A percentile compares a stretch with the other conserved stretches of the same genome.
phyloP scores from a whole-genome alignment of 768 basidiomycete species.

The Suillus subaureus region DNA sequence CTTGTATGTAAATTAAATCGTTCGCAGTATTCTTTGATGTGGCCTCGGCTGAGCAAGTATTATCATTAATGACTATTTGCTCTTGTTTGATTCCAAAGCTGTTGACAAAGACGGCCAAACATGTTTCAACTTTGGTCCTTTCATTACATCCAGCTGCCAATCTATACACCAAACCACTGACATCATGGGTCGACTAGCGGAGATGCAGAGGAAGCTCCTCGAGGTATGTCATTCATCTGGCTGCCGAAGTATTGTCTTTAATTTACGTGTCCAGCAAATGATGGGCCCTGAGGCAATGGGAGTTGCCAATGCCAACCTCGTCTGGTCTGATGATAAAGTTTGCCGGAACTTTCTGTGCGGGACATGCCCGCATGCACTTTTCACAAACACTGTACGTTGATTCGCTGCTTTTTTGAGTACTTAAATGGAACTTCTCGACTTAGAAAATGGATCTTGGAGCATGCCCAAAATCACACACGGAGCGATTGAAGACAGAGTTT shows the following conservation, averaged over 20 bases:
- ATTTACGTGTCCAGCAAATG: conserved; percentile 76
- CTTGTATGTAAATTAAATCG: conserved; percentile 9
- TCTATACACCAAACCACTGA: conserved; percentile 8
- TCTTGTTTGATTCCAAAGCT: conserved; percentile 27
- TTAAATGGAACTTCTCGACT: background rate
- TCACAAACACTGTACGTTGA: conserved; percentile 90
- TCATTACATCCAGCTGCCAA: background rate
- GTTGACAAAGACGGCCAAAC: conserved; percentile 32
- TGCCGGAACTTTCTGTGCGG: conserved; percentile 98
- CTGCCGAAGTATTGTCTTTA: conserved; percentile 11
- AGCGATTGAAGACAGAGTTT: conserved; percentile 90
- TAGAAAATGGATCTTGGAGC: conserved; percentile 99
- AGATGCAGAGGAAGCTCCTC: conserved; percentile 95
- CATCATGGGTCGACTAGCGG: conserved; percentile 91
- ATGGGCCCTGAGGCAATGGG: conserved; percentile 99
- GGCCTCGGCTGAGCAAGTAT: background rate
- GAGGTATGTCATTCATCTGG: conserved; percentile 51
- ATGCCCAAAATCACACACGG: conserved; percentile 95
- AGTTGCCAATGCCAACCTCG: conserved; percentile 86
- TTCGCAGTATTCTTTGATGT: background rate
- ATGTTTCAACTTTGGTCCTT: conserved; percentile 14
- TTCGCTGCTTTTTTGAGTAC: background rate
- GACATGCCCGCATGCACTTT: conserved; percentile 96
- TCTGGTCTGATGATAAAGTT: conserved; percentile 96
- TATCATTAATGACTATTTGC: conserved; percentile 21